A percentile compares a stretch with the other conserved stretches of the same genome.
Evolutionary conservation across 192 early-diverging fungal genomes (phyloP).

Genomic region (Coemansia sp.): DNA sequence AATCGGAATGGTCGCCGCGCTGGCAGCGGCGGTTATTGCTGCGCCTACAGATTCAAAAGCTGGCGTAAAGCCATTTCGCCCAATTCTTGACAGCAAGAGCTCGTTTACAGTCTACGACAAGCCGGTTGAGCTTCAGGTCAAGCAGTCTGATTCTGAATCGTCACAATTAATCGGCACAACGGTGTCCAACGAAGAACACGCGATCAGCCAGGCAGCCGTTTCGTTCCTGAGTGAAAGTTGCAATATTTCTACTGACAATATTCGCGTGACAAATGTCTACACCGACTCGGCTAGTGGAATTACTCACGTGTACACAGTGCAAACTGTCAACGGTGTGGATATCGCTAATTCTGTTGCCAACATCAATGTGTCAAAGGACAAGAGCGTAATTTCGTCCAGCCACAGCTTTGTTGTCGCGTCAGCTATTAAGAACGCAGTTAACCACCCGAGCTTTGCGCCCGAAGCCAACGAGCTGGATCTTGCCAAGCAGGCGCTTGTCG

Average conservation of each 20-base stretch:
- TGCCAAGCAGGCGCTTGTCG: not conserved
- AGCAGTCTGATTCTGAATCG: not conserved
- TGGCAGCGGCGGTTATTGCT: not conserved
- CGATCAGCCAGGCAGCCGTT: not conserved
- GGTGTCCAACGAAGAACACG: not conserved
- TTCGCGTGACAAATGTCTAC: not conserved
- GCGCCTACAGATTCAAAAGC: not conserved
- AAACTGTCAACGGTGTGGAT: not conserved
- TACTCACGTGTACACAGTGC: not conserved
- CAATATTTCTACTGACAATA: not conserved
- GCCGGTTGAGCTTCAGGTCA: not conserved
- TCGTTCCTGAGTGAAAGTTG: not conserved
- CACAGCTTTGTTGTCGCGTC: not conserved
- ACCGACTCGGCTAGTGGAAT: not conserved
- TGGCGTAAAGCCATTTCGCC: conserved; percentile 1
- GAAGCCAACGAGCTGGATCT: not conserved
- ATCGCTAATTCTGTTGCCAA: not conserved
- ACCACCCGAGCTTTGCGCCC: not conserved
- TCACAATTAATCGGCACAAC: not conserved
- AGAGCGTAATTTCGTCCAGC: not conserved
- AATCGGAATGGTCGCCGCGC: not conserved
- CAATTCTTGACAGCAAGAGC: not conserved
- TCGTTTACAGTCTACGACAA: conserved; percentile 3
- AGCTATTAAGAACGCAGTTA: not conserved
- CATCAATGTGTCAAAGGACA: not conserved